Evolutionary conservation across 1,284 basidiomycete genomes (phyloP).

Genomic region (Puccinia triticina): DNA sequence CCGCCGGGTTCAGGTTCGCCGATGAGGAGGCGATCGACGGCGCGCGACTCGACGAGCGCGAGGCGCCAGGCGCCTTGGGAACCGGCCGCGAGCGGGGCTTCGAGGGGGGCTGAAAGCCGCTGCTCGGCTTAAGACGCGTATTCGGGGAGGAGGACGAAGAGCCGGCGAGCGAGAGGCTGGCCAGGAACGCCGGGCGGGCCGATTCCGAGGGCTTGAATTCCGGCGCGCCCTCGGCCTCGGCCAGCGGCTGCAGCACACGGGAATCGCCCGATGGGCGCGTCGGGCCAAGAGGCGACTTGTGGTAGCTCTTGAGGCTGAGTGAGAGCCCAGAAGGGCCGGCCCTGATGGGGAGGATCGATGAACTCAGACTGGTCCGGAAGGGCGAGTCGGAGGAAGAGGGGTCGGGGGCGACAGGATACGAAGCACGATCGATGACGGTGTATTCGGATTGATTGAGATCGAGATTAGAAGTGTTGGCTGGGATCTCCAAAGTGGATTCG

Average conservation of each 20-base stretch:
- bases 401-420: background rate
- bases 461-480: background rate
- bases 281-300: conserved; percentile 38
- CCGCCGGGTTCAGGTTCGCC: conserved; percentile 21
- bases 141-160: conserved; percentile 6
- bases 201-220: conserved; percentile 51
- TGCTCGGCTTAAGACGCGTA: background rate
- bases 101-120: conserved; percentile 13
- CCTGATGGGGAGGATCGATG: background rate
- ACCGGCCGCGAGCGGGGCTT: conserved; percentile 42
- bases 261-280: background rate
- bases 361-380: conserved; percentile 24
- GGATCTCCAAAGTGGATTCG: background rate
- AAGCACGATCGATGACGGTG: conserved; percentile 38
- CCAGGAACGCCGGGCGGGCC: conserved; percentile 45
- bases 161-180: conserved; percentile 23
- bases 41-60: conserved; percentile 31
- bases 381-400: conserved; percentile 27
- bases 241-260: background rate
- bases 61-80: conserved; percentile 31
- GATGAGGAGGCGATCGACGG: conserved; percentile 40
- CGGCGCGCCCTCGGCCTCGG: conserved; percentile 4
- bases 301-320: conserved; percentile 43
- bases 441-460: conserved; percentile 50
- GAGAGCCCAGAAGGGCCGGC: conserved; percentile 23